Conservation (phyloP, 225 moss, liverwort and hornwort genomes). For the Climacium dendroides region DNA sequence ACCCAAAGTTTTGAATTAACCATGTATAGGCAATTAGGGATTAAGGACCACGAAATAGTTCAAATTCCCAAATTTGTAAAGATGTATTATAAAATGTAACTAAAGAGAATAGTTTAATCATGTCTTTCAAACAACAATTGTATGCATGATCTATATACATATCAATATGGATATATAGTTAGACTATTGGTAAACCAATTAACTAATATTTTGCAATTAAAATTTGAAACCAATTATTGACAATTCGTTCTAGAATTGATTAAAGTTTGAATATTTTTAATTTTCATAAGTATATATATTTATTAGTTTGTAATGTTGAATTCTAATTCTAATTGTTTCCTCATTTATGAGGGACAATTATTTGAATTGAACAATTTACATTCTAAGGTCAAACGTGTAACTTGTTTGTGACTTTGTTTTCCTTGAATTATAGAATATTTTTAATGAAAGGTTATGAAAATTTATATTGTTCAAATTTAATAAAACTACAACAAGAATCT, state of each 20-base stretch:
- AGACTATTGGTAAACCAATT: no score
- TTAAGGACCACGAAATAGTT: neutral
- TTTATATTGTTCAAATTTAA: no score
- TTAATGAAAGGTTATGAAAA: neutral
- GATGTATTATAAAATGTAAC: neutral
- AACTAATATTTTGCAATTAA: neutral
- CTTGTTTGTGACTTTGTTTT: neutral
- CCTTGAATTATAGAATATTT: neutral
- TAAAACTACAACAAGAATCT: neutral
- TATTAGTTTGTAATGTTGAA: neutral
- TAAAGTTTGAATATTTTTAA: neutral
- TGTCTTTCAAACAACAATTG: neutral
- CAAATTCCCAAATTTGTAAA: neutral
- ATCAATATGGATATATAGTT: no score
- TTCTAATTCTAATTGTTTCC: neutral
- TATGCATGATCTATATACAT: neutral
- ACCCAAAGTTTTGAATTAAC: no score
- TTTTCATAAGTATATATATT: neutral
- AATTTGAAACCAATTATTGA: neutral
- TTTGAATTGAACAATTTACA: neutral
- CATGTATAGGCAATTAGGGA: fast-evolving
- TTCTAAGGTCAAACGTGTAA: neutral
- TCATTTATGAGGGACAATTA: neutral
- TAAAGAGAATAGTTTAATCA: neutral
- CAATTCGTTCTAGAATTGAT: neutral